Conservation (phyloP, 495 filamentous ascomycete genomes). For the Penicillium robsamsonii region DNA sequence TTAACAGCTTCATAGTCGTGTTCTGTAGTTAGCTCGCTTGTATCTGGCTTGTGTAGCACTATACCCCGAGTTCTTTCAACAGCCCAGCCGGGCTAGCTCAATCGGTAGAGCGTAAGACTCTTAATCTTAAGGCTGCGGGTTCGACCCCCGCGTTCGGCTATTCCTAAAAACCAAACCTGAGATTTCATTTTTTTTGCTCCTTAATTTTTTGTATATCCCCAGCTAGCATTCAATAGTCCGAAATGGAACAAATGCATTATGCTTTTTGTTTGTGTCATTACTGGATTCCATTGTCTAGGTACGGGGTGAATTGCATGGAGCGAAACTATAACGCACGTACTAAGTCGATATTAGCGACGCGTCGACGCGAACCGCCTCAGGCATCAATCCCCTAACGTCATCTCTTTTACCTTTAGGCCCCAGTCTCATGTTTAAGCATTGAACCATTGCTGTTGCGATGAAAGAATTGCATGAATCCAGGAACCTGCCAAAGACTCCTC, state of each 20-base stretch:
- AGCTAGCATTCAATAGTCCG: not conserved
- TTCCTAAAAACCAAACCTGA: conserved; percentile 18
- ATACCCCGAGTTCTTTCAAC: not conserved
- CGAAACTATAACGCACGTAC: conserved; percentile 5
- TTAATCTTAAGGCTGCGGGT: conserved; percentile 62
- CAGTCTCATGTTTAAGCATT: conserved; percentile 3
- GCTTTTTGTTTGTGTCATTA: not conserved
- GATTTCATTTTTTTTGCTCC: conserved; percentile 3
- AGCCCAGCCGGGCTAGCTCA: conserved; percentile 53
- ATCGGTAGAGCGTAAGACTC: conserved; percentile 60
- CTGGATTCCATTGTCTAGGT: not conserved
- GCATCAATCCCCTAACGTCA: conserved; percentile 19
- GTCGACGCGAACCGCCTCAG: conserved; percentile 28
- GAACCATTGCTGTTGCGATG: conserved; percentile 32
- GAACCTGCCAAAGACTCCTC: conserved; percentile 19
- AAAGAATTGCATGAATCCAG: conserved; percentile 24
- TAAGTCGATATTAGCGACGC: conserved; percentile 22
- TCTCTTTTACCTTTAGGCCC: conserved; percentile 1
- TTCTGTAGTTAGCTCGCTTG: no score
- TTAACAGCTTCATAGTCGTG: no score
- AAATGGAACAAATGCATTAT: not conserved
- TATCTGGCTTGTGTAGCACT: conserved; percentile 6
- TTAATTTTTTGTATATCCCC: not conserved
- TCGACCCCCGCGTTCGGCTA: conserved; percentile 58
- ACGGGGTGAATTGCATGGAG: not conserved